These are phyloP conservation scores for Lactarius hatsudake DNA, from an alignment of 768 basidiomycete genomes.

Conservation along the genomic window DNA sequence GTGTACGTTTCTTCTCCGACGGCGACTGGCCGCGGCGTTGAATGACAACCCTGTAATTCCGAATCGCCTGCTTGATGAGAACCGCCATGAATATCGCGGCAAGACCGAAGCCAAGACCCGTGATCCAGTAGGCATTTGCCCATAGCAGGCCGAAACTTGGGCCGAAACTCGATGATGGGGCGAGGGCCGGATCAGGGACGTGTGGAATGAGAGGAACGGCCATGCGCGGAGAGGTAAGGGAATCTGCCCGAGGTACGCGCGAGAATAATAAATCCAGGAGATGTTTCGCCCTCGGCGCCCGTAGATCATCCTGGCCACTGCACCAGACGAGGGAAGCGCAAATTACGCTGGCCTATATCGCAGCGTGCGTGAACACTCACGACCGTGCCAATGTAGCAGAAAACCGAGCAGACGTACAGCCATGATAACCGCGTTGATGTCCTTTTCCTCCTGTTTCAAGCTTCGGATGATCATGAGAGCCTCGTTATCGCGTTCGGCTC, in stretches of 20 bases:
- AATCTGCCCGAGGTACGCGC: not conserved
- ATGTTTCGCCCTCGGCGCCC: not conserved
- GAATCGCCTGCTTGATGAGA: not conserved
- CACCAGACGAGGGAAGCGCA: not conserved
- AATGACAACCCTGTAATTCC: not conserved
- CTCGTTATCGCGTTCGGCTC: not conserved
- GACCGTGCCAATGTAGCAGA: not conserved
- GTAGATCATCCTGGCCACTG: not conserved
- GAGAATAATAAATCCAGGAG: not conserved
- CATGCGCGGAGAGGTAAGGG: too few relatives aligned
- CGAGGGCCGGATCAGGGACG: not conserved
- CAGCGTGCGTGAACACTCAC: not conserved
- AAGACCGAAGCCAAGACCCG: slow-evolving; percentile 2
- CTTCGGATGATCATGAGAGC: not conserved
- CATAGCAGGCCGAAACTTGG: not conserved
- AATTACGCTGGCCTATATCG: not conserved
- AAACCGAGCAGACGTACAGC: slow-evolving; percentile 5
- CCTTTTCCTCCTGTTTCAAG: not conserved
- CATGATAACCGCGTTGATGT: not conserved
- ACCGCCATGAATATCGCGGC: not conserved
- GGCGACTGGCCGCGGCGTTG: not conserved
- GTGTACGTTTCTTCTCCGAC: not conserved
- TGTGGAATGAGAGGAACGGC: not conserved
- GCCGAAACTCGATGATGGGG: not conserved
- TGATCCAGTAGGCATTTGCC: slow-evolving; percentile 1